Evolutionary conservation across 2,329 filamentous ascomycete species (phyloP).

Genomic region (Paraphaeosphaeria sporulosa): DNA sequence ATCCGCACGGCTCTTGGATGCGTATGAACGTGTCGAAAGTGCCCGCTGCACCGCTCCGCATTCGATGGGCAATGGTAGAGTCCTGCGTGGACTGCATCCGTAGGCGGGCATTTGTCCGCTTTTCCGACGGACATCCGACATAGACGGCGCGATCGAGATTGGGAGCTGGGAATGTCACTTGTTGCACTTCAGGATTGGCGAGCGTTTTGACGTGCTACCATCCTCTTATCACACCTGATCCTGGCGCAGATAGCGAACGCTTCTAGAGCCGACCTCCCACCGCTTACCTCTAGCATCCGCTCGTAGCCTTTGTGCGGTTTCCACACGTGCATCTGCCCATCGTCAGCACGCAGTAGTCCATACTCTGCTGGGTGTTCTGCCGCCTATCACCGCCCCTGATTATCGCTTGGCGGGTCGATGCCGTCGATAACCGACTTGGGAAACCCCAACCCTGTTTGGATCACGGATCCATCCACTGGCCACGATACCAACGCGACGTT

Average conservation of each 20-base stretch:
- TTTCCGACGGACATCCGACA: conserved; percentile 3
- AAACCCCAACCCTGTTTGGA: conserved; percentile 35
- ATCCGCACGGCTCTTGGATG: conserved; percentile 8
- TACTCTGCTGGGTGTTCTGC: conserved; percentile 6
- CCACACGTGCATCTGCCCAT: background rate
- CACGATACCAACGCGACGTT: background rate
- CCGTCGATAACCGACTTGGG: conserved; percentile 43
- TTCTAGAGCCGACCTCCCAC: background rate
- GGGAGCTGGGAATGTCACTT: background rate
- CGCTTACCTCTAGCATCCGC: background rate
- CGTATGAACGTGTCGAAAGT: conserved; percentile 4
- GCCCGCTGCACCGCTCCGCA: background rate
- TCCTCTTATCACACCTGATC: conserved; percentile 1
- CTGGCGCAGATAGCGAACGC: background rate
- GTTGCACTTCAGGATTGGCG: background rate
- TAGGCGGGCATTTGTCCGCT: background rate
- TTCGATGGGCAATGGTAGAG: conserved; percentile 2
- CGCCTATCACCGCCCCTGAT: background rate
- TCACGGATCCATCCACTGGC: conserved; percentile 24
- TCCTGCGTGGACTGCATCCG: background rate
- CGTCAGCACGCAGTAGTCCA: conserved; percentile 16
- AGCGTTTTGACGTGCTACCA: conserved; percentile 2
- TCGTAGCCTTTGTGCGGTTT: background rate
- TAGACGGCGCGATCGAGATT: background rate
- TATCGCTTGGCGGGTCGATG: conserved; percentile 13